Conservation (phyloP, 768 basidiomycete species). For the Suillus americanus region DNA sequence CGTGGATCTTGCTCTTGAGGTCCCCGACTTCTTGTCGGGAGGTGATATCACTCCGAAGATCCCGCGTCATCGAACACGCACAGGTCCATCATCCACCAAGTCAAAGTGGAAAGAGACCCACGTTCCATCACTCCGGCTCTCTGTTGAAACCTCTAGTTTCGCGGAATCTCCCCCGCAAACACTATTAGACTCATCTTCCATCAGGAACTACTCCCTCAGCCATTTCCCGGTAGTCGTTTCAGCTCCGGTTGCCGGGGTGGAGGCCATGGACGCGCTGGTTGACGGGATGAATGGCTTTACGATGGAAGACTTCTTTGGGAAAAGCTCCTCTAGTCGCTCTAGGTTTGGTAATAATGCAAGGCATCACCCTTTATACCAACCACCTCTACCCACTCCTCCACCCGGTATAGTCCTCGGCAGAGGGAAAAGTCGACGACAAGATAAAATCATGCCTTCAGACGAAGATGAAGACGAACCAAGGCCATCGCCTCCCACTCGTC, state of each 20-base stretch:
- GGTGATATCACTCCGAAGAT: conserved; percentile 37
- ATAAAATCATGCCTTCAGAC: conserved; percentile 42
- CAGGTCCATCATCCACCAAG: conserved; percentile 52
- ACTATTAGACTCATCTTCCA: conserved; percentile 47
- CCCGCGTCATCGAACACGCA: conserved; percentile 53
- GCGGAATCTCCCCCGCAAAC: conserved; percentile 74
- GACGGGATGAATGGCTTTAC: conserved; percentile 81
- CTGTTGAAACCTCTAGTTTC: conserved; percentile 63
- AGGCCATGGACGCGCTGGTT: conserved; percentile 85
- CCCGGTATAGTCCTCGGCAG: conserved; percentile 73
- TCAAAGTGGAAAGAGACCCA: conserved; percentile 42
- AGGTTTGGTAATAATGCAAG: conserved; percentile 59
- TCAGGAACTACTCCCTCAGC: conserved; percentile 28
- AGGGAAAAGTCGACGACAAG: conserved; percentile 31
- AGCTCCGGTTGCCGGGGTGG: conserved; percentile 76
- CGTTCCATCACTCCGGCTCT: conserved; percentile 58
- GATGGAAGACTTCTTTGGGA: conserved; percentile 54
- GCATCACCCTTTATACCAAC: conserved; percentile 78
- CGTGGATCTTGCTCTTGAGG: conserved; percentile 24
- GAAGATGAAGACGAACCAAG: conserved; percentile 45
- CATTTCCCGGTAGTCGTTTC: conserved; percentile 69
- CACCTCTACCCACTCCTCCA: conserved; percentile 81
- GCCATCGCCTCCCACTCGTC: conserved; percentile 14
- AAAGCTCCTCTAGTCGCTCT: conserved; percentile 44
- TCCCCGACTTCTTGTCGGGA: conserved; percentile 22